phyloP scores from a whole-genome alignment of 345 rosid species.

The Pistacia vera region DNA sequence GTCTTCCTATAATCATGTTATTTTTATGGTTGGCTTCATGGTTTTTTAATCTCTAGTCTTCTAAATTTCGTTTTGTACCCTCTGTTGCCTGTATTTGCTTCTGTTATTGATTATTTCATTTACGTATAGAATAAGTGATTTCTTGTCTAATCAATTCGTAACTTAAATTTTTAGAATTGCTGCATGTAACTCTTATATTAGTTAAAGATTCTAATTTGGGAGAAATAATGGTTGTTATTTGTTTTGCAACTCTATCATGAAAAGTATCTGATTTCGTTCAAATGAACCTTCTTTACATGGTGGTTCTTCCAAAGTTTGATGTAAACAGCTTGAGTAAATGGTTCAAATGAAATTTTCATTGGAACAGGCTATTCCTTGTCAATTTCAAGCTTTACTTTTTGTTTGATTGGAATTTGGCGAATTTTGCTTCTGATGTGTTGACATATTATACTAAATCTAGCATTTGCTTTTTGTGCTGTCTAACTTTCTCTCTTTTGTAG shows the following conservation, averaged over 20 bases:
- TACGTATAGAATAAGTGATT: background rate
- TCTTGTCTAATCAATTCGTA: background rate
- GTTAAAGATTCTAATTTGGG: background rate
- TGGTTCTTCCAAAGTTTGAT: background rate
- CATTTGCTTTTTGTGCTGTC: conserved; percentile 18
- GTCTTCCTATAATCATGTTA: background rate
- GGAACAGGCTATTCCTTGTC: background rate
- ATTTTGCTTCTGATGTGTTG: conserved; percentile 18
- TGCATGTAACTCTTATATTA: background rate
- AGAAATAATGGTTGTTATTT: background rate
- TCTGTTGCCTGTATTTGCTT: background rate
- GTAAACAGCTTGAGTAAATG: background rate
- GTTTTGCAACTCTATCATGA: background rate
- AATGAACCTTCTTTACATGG: background rate
- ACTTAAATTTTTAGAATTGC: background rate
- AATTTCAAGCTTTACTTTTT: background rate
- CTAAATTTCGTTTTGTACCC: background rate
- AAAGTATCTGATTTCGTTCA: background rate
- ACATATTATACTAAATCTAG: background rate
- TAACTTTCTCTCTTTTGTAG: background rate
- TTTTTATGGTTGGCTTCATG: background rate
- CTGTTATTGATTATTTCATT: too few relatives aligned
- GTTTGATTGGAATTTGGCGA: conserved; percentile 11
- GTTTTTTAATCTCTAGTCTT: background rate
- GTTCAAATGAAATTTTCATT: background rate